phyloP scores from a whole-genome alignment of 352 stramenopile species.

The Phytophthora chlamydospora region DNA sequence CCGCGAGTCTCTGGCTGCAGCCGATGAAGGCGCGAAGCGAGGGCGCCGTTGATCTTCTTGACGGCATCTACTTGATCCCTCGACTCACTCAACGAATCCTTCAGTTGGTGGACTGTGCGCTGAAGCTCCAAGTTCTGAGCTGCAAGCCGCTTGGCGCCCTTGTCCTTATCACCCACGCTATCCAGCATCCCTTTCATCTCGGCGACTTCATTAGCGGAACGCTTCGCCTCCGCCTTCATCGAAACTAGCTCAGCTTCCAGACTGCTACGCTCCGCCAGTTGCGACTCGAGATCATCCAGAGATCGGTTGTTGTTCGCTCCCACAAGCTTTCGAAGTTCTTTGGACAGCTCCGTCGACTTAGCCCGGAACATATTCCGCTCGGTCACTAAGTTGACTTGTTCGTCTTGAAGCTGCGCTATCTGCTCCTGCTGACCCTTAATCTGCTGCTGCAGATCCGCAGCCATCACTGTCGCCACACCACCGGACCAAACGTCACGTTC shows the following conservation, averaged over 20 bases:
- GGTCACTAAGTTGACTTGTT: slow-evolving; percentile 41
- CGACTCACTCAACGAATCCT: slow-evolving; percentile 69
- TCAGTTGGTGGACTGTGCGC: slow-evolving; percentile 74
- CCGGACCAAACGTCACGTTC: slow-evolving; percentile 34
- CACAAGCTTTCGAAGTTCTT: slow-evolving; percentile 69
- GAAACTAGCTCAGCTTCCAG: slow-evolving; percentile 59
- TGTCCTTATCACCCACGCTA: slow-evolving; percentile 70
- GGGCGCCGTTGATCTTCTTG: slow-evolving; percentile 77
- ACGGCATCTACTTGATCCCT: slow-evolving; percentile 74
- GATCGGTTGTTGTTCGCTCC: slow-evolving; percentile 55
- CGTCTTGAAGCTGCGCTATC: slow-evolving; percentile 40
- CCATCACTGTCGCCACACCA: slow-evolving; percentile 42
- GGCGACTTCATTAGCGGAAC: slow-evolving; percentile 54
- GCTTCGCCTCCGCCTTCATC: slow-evolving; percentile 60
- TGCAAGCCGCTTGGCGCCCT: slow-evolving; percentile 57
- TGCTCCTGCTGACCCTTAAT: slow-evolving; percentile 37
- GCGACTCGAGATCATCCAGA: slow-evolving; percentile 55
- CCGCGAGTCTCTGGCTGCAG: slow-evolving; percentile 57
- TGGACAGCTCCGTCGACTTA: slow-evolving; percentile 54
- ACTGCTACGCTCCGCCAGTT: slow-evolving; percentile 66
- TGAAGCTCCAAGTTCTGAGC: slow-evolving; percentile 75
- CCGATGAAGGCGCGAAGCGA: slow-evolving; percentile 68
- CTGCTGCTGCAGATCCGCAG: slow-evolving; percentile 51
- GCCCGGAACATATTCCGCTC: slow-evolving; percentile 71
- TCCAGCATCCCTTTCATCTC: slow-evolving; percentile 70